A percentile compares a stretch with the other conserved stretches of the same genome.
These are phyloP conservation scores for Boletus edulis DNA, from an alignment of 768 basidiomycete genomes.

Conservation along the genomic window DNA sequence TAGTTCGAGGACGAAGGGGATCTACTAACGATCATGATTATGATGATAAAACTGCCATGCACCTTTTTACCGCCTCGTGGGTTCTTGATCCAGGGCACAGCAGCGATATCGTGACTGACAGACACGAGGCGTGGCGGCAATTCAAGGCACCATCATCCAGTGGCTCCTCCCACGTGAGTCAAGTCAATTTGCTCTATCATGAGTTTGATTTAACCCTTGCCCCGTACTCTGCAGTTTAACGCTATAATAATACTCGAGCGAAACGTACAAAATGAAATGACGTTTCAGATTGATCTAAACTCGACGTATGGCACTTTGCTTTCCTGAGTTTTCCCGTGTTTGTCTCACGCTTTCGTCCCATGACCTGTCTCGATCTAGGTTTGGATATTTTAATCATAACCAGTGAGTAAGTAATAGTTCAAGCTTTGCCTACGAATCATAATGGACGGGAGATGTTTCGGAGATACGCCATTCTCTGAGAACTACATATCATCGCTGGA, in stretches of 20 bases:
- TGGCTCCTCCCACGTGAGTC: too few species aligned
- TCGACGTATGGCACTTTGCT: background rate
- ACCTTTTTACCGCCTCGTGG: too few species aligned
- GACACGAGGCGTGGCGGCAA: too few species aligned
- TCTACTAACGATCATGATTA: too few species aligned
- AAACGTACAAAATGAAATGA: background rate
- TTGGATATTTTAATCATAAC: background rate
- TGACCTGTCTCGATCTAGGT: conserved; percentile 1
- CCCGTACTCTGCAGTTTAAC: too few species aligned
- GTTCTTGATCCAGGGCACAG: too few species aligned
- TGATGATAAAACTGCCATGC: too few species aligned
- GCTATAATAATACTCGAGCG: background rate
- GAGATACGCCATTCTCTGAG: background rate
- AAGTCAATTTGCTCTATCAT: too few species aligned
- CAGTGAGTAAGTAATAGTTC: background rate
- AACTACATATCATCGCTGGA: background rate
- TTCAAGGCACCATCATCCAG: too few species aligned
- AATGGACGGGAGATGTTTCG: background rate
- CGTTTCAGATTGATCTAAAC: background rate
- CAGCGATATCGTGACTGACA: too few species aligned
- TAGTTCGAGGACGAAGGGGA: too few species aligned
- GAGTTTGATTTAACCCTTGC: background rate
- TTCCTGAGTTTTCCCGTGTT: too few species aligned
- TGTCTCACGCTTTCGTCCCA: background rate
- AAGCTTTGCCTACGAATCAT: background rate